Conservation (phyloP, 306 rosid species). For the Cyclanthera cordifolia region DNA sequence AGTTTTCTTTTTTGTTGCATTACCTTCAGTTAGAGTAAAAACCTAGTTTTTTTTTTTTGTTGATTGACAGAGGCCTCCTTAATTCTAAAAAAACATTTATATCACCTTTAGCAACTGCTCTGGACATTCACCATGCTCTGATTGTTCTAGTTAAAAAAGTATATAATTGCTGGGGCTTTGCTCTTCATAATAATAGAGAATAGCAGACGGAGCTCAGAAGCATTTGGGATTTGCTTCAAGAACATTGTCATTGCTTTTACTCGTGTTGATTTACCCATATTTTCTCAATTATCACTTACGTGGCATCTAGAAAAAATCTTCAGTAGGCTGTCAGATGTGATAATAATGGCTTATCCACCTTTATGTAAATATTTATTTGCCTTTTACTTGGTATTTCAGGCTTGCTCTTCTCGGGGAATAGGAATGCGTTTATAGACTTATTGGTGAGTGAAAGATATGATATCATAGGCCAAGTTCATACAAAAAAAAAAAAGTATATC, state of each 20-base stretch:
- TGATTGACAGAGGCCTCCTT: not conserved
- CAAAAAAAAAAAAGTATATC: not conserved
- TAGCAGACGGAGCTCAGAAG: not conserved
- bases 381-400: not conserved
- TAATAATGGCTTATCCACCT: not conserved
- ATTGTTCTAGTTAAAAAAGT: not conserved
- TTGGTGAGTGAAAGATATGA: not conserved
- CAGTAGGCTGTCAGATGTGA: not conserved
- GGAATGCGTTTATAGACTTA: not conserved
- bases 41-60: not conserved
- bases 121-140: not conserved
- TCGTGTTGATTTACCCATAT: not conserved
- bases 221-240: not conserved
- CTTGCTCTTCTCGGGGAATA: constrained; percentile 4
- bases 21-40: not conserved
- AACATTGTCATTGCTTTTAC: not conserved
- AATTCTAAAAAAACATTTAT: not conserved
- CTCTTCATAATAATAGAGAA: not conserved
- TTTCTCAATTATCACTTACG: not conserved
- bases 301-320: not conserved
- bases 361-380: not conserved
- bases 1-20: not conserved
- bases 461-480: not conserved
- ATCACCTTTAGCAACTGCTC: not conserved
- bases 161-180: not conserved